Conservation (phyloP, 1,139 yeast genomes). For the Ogataea hybrid region DNA sequence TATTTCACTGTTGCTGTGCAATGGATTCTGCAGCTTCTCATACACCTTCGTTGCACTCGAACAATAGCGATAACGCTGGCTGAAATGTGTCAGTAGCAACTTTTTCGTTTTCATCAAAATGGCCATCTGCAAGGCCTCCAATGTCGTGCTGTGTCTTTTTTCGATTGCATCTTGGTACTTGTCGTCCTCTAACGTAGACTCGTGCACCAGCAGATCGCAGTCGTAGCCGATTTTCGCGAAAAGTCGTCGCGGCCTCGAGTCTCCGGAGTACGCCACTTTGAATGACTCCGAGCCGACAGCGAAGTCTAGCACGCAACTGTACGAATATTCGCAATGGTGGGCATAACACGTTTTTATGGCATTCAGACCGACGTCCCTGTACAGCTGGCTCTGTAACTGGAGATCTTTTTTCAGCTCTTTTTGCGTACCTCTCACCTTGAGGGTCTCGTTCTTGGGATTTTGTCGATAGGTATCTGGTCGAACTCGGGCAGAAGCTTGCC, state of each 20-base stretch:
- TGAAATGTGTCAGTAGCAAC: conserved; percentile 83
- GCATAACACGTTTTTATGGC: conserved; percentile 67
- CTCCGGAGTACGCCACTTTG: conserved; percentile 89
- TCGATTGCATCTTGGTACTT: conserved; percentile 76
- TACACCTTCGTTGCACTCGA: conserved; percentile 42
- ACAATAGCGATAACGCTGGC: conserved; percentile 80
- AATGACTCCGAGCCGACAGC: conserved; percentile 40
- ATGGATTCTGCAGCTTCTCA: conserved; percentile 20
- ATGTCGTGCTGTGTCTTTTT: conserved; percentile 86
- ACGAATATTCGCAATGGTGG: conserved; percentile 81
- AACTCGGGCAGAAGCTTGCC: conserved; percentile 16
- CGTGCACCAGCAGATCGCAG: conserved; percentile 83
- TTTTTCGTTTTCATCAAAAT: conserved; percentile 69
- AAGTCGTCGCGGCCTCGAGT: conserved; percentile 75
- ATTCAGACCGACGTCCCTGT: conserved; percentile 17
- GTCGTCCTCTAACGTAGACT: conserved; percentile 85
- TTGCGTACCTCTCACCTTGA: conserved; percentile 18
- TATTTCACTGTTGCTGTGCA: conserved; percentile 17
- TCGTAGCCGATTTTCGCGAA: conserved; percentile 59
- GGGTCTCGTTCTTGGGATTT: conserved; percentile 13
- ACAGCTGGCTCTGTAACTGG: conserved; percentile 32
- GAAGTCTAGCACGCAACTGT: conserved; percentile 64
- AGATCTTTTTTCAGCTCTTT: conserved; percentile 20
- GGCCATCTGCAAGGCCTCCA: conserved; percentile 78
- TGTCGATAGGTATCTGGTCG: conserved; percentile 24